Base-by-base conservation (phyloP, 257 asterid species). In the Capsicum chinense region DNA sequence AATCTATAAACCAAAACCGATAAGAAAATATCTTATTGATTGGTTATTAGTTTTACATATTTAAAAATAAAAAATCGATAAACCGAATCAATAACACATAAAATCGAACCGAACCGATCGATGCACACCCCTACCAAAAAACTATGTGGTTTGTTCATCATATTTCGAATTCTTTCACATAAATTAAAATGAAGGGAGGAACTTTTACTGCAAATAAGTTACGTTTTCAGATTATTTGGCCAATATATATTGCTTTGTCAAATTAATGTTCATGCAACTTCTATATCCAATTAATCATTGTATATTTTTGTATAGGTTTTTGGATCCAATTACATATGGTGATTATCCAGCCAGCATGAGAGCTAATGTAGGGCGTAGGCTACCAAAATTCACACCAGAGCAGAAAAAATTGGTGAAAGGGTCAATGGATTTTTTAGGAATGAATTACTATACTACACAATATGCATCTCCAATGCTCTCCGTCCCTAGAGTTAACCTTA, bases 261-360 rank as follows among this genome's bases (percentile, higher is more conserved):
- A 76, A 66, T 52, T 52, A 52, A 26, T 14, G 63, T 1, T 50
- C 6, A 37, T 13, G 50, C 21, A 19, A 67, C 14, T 13, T 12
- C 9, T 39, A 71, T 16, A 47, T 10, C 59, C 35, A 62, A 19
- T n/a, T 62, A 39, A 39, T 39, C 44, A 10, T 11, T 47, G 2
- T 73, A n/a, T 73, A 9, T 73, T 47, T 6, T 13, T 44, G 11
- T n/a, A 19, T 71, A 86, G 89, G 89, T 86, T 59, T 71, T 58
- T 86, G 87, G 83, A 86, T 67, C 89, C 89, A 9, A 80, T 83
- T 79, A 83, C 85, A 3, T 83, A 80, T 21, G 89, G 89, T 14
- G 83, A 83, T 11, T 86, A 86, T 47, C 89, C 89, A n/a, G 70
- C 80, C n/a, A 79, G 80, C 83, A 86, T 83, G 87, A 42, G 74